Evolutionary conservation across 768 basidiomycete genomes (phyloP).

Genomic region (Kwoniella newhampshirensis): DNA sequence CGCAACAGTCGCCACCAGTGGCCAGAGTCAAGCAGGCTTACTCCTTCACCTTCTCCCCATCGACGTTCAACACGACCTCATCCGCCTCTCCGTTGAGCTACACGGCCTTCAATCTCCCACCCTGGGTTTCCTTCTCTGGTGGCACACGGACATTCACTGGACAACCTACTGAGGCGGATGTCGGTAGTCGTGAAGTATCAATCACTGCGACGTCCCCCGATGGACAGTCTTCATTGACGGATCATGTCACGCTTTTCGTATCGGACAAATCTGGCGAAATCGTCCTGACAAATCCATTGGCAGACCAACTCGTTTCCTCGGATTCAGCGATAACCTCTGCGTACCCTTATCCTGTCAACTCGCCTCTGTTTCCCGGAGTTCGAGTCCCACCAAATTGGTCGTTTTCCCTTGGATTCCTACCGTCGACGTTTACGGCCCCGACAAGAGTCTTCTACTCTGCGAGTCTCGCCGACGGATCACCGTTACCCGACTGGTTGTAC

Average conservation of each 20-base stretch:
- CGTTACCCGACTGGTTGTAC: constrained; percentile 70
- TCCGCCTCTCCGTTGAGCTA: constrained; percentile 58
- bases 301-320: constrained; percentile 64
- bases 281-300: constrained; percentile 60
- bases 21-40: constrained; percentile 67
- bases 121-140: constrained; percentile 74
- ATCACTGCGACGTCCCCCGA: constrained; percentile 64
- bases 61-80: constrained; percentile 61
- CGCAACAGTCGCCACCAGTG: constrained; percentile 72
- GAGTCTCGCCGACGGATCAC: constrained; percentile 65
- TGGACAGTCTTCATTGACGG: constrained; percentile 57
- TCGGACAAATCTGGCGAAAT: constrained; percentile 56
- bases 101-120: constrained; percentile 62
- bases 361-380: constrained; percentile 59
- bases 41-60: constrained; percentile 66
- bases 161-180: constrained; percentile 62
- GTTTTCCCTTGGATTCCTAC: constrained; percentile 80
- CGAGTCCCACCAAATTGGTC: constrained; percentile 80
- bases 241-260: constrained; percentile 53
- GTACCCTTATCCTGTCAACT: constrained; percentile 58
- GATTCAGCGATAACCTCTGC: constrained; percentile 73
- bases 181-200: constrained; percentile 58
- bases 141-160: constrained; percentile 64
- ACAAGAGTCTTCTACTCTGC: constrained; percentile 64
- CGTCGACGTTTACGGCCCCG: constrained; percentile 61